A percentile compares a stretch with the other conserved stretches of the same genome.
phyloP scores from a whole-genome alignment of 2,329 filamentous ascomycete genomes.

The Cladosporium sphaerospermum region DNA sequence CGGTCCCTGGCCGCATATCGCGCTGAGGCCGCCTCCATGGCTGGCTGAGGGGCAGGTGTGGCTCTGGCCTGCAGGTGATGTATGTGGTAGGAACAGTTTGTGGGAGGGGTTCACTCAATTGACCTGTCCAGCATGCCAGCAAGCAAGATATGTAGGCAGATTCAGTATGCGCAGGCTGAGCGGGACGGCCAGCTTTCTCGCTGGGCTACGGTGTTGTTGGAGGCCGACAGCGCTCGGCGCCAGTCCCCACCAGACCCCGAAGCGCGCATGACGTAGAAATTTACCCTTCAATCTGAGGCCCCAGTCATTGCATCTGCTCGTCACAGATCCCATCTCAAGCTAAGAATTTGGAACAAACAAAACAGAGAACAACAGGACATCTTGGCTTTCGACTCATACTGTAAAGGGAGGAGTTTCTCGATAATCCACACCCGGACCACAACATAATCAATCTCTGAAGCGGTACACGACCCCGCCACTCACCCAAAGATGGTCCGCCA shows the following conservation, averaged over 20 bases:
- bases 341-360: neutral
- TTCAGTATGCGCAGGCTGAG: too few relatives aligned
- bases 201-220: neutral
- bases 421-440: neutral
- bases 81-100: neutral
- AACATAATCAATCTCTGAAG: neutral
- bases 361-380: too few relatives aligned
- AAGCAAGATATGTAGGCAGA: too few relatives aligned
- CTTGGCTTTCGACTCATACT: neutral
- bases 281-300: neutral
- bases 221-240: neutral
- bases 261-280: conserved; percentile 7
- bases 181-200: conserved; percentile 1
- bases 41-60: conserved; percentile 7
- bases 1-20: conserved; percentile 93
- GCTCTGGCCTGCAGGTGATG: neutral
- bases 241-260: neutral
- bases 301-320: neutral
- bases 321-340: neutral
- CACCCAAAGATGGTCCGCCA: conserved; percentile 71
- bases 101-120: too few relatives aligned
- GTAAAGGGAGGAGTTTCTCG: neutral
- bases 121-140: too few relatives aligned
- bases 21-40: conserved; percentile 87
- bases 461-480: neutral